Evolutionary conservation across 176 grass and related monocot genomes (phyloP).

Genomic region (Luzula sylvatica): DNA sequence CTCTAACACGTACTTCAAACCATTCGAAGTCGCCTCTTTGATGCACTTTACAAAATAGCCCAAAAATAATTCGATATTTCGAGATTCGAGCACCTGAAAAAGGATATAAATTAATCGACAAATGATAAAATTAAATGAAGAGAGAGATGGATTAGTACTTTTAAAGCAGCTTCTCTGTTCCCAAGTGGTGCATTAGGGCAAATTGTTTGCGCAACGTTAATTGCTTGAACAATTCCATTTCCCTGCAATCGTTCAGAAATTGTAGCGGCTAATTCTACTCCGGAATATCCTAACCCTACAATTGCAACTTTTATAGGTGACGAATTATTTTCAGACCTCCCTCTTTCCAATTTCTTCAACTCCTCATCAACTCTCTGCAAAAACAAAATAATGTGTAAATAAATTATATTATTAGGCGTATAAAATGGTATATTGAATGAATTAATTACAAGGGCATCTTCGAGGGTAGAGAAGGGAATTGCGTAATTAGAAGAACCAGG

Average conservation of each 20-base stretch:
- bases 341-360: conserved; percentile 64
- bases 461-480: conserved; percentile 74
- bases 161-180: conserved; percentile 77
- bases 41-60: conserved; percentile 72
- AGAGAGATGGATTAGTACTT: conserved; percentile 32
- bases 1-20: conserved; percentile 57
- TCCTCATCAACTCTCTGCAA: conserved; percentile 72
- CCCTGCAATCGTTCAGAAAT: conserved; percentile 86
- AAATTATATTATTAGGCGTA: neutral
- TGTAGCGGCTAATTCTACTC: conserved; percentile 87
- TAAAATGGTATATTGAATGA: conserved; percentile 2
- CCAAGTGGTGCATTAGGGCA: conserved; percentile 78
- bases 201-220: conserved; percentile 74
- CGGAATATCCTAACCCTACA: conserved; percentile 87
- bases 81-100: conserved; percentile 87
- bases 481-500: conserved; percentile 90
- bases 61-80: conserved; percentile 78
- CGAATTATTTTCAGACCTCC: conserved; percentile 55
- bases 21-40: conserved; percentile 37
- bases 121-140: neutral
- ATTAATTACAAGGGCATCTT: conserved; percentile 75
- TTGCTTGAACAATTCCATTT: conserved; percentile 75
- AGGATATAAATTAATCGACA: neutral
- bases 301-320: conserved; percentile 62
- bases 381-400: conserved; percentile 3